Base-by-base conservation (phyloP, 176 grass and related monocot genomes). In the Phyllostachys edulis region DNA sequence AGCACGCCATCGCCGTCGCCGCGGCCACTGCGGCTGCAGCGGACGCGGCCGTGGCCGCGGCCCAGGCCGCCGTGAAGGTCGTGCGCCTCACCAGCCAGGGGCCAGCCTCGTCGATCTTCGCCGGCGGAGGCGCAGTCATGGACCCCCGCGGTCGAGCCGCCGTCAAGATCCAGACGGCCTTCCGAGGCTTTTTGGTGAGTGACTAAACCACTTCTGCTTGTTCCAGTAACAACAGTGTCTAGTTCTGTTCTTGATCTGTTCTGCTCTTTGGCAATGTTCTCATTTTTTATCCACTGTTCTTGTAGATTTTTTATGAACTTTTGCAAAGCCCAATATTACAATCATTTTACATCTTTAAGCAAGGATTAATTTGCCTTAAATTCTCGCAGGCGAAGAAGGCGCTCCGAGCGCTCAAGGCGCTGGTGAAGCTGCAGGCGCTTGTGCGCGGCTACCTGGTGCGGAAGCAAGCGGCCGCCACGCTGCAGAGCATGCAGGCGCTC, bases 371-470 rank as follows among this genome's bases (percentile, higher is more conserved):
- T 13, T 39, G 24, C 1, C 2, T 37, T 16, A 5, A 49, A 37
- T 71, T 37, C 0, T 49, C 1, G 36, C 69, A 98, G 96, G 93
- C 96, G 20, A 94, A 91, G 85, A 98, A 98, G 76, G 96, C 96
- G 3, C 80, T 95, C 2, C 88, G 96, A 10, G 96, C 96, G 65
- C 91, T 98, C 6, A 98, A 94, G 90, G 89, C 93, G 12, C 79
- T 98, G 21, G 93, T 98, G 82, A 98, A 98, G 87, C 75, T 98
- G 82, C 96, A 98, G 71, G 96, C 96, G 23, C 80, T 95, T 7
- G 93, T 96, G 52, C 86, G 96, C 15, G 96, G 96, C 26, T 98
- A 98, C 85, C 82, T 98, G n/a, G 93, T 98, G 73, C 87, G 96
- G 6, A 66, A 83, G 63, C 93, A 96, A 67, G 93, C 93, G 23